Percentiles rank a stretch among this genome's conserved stretches.
phyloP scores from a whole-genome alignment of 495 filamentous ascomycete genomes.

The Parachaetomium inaequale region DNA sequence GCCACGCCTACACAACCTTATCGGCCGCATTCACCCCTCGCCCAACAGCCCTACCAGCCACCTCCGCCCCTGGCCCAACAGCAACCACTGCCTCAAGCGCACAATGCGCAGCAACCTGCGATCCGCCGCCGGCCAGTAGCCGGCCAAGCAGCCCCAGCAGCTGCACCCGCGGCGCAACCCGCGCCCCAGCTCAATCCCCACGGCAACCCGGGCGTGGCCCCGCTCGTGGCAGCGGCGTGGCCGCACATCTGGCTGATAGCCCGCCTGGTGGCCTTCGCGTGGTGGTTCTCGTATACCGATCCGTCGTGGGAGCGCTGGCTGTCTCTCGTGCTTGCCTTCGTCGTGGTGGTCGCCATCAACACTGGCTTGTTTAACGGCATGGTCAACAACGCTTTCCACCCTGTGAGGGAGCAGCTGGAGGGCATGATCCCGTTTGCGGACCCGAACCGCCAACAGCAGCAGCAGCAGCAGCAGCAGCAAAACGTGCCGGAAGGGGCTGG shows the following conservation, averaged over 20 bases:
- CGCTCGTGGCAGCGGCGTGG: slow-evolving; percentile 49
- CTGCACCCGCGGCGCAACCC: slow-evolving; percentile 8
- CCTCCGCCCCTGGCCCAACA: slow-evolving; percentile 2
- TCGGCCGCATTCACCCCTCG: not conserved
- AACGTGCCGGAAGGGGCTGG: not conserved
- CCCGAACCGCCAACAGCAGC: slow-evolving; percentile 23
- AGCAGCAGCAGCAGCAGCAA: slow-evolving; percentile 13
- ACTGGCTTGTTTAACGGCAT: slow-evolving; percentile 59
- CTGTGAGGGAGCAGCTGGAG: slow-evolving; percentile 68
- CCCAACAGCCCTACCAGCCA: slow-evolving; percentile 12
- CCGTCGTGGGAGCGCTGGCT: slow-evolving; percentile 65
- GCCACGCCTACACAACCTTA: slow-evolving; percentile 11
- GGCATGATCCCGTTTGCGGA: slow-evolving; percentile 58
- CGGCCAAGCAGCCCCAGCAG: not conserved
- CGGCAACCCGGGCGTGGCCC: slow-evolving; percentile 43
- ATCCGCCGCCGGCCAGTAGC: slow-evolving; percentile 13
- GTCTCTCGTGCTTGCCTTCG: slow-evolving; percentile 50
- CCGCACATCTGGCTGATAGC: slow-evolving; percentile 74
- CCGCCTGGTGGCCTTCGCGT: slow-evolving; percentile 71
- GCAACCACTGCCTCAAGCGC: slow-evolving; percentile 23
- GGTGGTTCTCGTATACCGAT: slow-evolving; percentile 71
- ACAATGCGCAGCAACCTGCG: slow-evolving; percentile 15
- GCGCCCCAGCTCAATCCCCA: slow-evolving; percentile 25
- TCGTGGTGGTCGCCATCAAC: slow-evolving; percentile 62
- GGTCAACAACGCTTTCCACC: slow-evolving; percentile 54